Base-by-base conservation (phyloP, 257 asterid genomes). In the Dorcoceras hygrometricum region DNA sequence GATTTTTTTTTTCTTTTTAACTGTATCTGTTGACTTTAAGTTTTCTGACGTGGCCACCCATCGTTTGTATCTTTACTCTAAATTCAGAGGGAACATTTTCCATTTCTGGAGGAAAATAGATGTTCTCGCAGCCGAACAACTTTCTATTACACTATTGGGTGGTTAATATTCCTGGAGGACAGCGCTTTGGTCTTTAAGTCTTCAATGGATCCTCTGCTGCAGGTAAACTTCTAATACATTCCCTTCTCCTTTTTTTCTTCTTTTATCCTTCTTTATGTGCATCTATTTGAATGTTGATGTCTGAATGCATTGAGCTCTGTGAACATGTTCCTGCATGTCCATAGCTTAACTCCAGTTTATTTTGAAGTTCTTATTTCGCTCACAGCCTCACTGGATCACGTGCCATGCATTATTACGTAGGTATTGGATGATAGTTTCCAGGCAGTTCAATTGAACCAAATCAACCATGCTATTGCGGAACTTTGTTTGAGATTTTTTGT, bases 91-190 rank as follows among this genome's bases (percentile, higher is more conserved):
- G 95, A 93, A 77, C 92, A 93, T 71, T 93, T 93, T 68, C 97
- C 99, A 39, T 93, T 93, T 81, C 86, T 93, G 54, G 94, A 84
- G 73, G 97, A 81, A 77, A 81, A 84, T 69, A 78, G 88, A 79
- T 84, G 95, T 88, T 90, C 96, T 61, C 84, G 92, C 59, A 88
- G 97, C 84, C 87, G 99, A 73, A 90, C 99, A 65, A 86, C 90
- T 46, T 88, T 93, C 79, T 93, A 90, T 76, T 93, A 85, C 81
- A 90, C 87, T 34, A 82, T 93, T 73, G 97, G 97, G 70, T 85
- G 90, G 86, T 77, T 93, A 73, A 90, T 93, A 76, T 93, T 88
- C 81, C 85, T 85, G 81, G 97, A 90, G 79, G 99, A 93, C 78
- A 93, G 86, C 71, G 79, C 86, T 3, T 60, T 78, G 76, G 84